Conservation (phyloP, 1,284 basidiomycete genomes). For the Sutorius eximius region DNA sequence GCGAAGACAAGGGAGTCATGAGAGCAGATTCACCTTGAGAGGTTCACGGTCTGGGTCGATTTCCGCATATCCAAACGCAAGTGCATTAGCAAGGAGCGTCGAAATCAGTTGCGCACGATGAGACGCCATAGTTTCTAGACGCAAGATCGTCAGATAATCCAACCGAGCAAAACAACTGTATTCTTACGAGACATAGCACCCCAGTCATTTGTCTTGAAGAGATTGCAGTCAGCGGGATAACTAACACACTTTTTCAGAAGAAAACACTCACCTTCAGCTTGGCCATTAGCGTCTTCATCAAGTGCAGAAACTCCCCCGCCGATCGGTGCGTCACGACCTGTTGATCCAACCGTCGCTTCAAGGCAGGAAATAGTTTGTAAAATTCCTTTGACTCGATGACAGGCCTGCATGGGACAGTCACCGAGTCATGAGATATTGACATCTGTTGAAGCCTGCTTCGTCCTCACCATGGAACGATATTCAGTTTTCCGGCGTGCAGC, state of each 20-base stretch:
- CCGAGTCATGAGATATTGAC: no score
- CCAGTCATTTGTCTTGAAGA: conserved; percentile 58
- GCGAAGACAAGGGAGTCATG: fast-evolving
- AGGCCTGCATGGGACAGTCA: conserved; percentile 41
- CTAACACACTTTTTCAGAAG: not conserved
- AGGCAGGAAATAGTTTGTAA: conserved; percentile 48
- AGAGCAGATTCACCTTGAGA: conserved; percentile 42
- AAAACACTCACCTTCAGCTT: conserved; percentile 52
- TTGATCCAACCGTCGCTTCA: conserved; percentile 48
- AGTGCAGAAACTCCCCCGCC: conserved; percentile 55
- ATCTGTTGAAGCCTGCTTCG: not conserved
- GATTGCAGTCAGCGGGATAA: not conserved
- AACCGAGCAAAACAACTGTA: not conserved
- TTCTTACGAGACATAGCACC: conserved; percentile 56
- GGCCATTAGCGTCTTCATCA: conserved; percentile 64
- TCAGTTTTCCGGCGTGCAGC: conserved; percentile 52
- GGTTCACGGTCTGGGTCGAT: conserved; percentile 46
- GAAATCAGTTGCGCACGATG: conserved; percentile 51
- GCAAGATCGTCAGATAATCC: not conserved
- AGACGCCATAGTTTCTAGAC: conserved; percentile 53
- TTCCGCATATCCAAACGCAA: conserved; percentile 49
- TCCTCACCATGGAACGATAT: conserved; percentile 52
- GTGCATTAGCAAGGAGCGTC: conserved; percentile 43
- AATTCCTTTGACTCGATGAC: conserved; percentile 63
- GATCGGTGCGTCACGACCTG: conserved; percentile 49